These are phyloP conservation scores for Apophysomyces elegans DNA, from an alignment of 371 early-diverging fungal species.

Conservation along the genomic window DNA sequence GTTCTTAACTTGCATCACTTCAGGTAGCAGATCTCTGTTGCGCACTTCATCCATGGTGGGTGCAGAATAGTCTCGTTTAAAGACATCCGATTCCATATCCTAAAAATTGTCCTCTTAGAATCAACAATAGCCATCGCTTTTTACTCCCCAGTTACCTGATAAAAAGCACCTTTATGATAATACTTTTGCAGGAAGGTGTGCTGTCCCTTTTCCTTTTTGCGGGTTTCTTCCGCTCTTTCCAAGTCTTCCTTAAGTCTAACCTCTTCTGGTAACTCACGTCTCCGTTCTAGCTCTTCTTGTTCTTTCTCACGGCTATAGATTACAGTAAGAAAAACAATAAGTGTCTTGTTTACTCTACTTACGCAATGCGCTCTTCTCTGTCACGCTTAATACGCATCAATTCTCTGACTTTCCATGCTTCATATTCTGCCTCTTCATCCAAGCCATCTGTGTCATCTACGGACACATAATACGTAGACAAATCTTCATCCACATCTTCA, in stretches of 20 bases:
- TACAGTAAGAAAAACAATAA: not conserved
- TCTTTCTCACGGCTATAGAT: slow-evolving; percentile 69
- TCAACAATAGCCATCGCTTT: not conserved
- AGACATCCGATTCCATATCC: slow-evolving; percentile 63
- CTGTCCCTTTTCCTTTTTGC: slow-evolving; percentile 56
- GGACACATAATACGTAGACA: slow-evolving; percentile 37
- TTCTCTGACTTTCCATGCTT: slow-evolving; percentile 94
- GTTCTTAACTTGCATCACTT: slow-evolving; percentile 90
- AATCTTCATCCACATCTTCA: slow-evolving; percentile 31
- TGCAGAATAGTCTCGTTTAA: slow-evolving; percentile 71
- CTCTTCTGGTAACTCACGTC: slow-evolving; percentile 84
- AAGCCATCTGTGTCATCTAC: slow-evolving; percentile 93
- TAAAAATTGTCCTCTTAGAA: slow-evolving; percentile 15
- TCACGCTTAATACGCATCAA: slow-evolving; percentile 88
- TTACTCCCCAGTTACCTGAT: slow-evolving; percentile 47
- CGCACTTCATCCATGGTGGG: slow-evolving; percentile 81
- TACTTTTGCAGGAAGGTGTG: slow-evolving; percentile 79
- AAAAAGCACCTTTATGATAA: slow-evolving; percentile 90
- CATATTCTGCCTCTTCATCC: slow-evolving; percentile 87
- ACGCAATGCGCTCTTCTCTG: slow-evolving; percentile 75
- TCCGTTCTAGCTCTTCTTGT: slow-evolving; percentile 79
- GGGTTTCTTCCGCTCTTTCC: slow-evolving; percentile 56
- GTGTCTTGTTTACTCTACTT: slow-evolving; percentile 29
- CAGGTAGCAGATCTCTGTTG: slow-evolving; percentile 72
- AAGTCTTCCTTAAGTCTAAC: slow-evolving; percentile 72